Conservation (phyloP, 2,329 filamentous ascomycete species). For the Thelonectria rubi region DNA sequence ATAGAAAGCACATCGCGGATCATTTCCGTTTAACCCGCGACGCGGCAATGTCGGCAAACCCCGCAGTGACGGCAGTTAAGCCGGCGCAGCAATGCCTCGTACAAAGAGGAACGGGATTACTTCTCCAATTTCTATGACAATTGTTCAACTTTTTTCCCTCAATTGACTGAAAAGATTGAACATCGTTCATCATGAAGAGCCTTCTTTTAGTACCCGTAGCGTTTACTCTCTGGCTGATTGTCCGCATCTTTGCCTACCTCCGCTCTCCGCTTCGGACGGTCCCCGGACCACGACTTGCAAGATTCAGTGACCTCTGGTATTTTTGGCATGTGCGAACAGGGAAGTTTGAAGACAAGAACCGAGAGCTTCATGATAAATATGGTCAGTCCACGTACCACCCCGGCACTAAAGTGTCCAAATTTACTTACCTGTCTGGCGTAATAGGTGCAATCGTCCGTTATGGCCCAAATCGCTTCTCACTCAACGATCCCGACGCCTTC, state of each 20-base stretch:
- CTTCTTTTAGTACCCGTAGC: conserved; percentile 8
- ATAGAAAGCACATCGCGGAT: neutral
- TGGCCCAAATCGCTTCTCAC: conserved; percentile 57
- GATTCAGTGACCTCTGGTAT: conserved; percentile 45
- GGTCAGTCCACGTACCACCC: conserved; percentile 18
- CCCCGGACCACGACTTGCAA: conserved; percentile 40
- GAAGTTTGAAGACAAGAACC: conserved; percentile 42
- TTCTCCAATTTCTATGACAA: neutral
- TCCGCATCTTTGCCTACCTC: conserved; percentile 2
- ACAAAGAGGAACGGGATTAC: neutral
- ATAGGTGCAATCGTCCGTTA: conserved; percentile 53
- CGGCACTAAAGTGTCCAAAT: neutral
- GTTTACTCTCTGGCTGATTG: neutral
- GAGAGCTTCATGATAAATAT: conserved; percentile 43
- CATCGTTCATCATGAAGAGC: neutral
- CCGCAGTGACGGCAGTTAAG: neutral
- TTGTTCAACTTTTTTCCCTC: neutral
- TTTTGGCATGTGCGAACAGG: conserved; percentile 38
- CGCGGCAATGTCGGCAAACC: neutral
- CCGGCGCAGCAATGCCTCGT: too few relatives aligned
- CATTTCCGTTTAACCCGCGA: neutral
- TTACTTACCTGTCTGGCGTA: neutral
- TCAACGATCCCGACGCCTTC: conserved; percentile 52
- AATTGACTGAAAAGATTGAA: neutral
- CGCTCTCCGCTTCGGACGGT: conserved; percentile 40